Base-by-base conservation (phyloP, 78 protist species). In the Capsaspora owczarzaki region DNA sequence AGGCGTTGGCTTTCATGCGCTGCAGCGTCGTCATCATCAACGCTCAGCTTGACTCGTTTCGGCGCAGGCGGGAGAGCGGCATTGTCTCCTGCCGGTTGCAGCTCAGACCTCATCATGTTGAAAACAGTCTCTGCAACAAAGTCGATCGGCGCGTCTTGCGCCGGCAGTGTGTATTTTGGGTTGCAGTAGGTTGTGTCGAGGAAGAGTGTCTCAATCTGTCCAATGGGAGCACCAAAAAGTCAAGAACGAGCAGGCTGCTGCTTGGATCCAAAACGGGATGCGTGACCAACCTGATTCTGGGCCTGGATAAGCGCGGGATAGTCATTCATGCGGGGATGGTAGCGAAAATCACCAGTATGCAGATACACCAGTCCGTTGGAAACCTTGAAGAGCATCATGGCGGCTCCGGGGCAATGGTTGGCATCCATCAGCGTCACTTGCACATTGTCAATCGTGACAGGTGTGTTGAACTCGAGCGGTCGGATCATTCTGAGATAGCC, bases 381-480 rank as follows among this genome's bases (percentile, higher is more conserved):
- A 6, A 37, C 42, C 33, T 35, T 83, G 81, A 92, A 92, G 49
- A 93, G 68, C 33, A 93, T 20, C 81, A 90, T 76, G 37, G 87
- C 91, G 3, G 92, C 46, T 25, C 93, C 96, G 3, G 93, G 93
- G 75, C 96, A 92, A 78, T 92, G 96, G 84, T 92, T 89, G 38
- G 96, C 93, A 69, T 88, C 89, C 35, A 92, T 74, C 35, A 86
- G 61, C 8, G 93, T 88, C 33, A 92, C 90, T 0, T 42, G 8
- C 25, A 72, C 82, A 12, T 70, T 80, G 46, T 87, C 72, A 23
- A 92, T 46, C 14, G 35, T 46, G 0, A 44, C 31, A 1, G 44
- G 78, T 22, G 41, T 35, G 42, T 84, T 69, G 80, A 86, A 81
- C 86, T 82, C 40, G 42, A n/a, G 87, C 91, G 56, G 56, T 49